Evolutionary conservation across 768 basidiomycete species (phyloP).

Genomic region (Auriscalpium vulgare): DNA sequence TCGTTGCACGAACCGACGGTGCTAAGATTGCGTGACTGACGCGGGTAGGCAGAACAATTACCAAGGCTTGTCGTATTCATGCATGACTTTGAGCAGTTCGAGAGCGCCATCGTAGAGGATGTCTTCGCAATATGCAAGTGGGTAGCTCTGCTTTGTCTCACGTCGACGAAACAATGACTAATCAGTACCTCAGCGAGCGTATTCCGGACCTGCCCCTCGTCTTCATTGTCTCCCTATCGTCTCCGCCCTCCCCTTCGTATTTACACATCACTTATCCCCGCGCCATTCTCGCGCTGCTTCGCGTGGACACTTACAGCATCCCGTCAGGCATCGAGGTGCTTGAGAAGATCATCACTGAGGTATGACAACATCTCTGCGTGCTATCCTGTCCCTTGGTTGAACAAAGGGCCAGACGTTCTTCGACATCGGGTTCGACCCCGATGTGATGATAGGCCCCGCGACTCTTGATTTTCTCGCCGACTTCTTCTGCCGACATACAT

Average conservation of each 20-base stretch:
- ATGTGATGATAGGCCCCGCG: constrained; percentile 52
- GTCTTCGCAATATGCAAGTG: constrained; percentile 68
- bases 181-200: constrained; percentile 35
- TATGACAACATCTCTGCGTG: constrained; percentile 18
- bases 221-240: constrained; percentile 55
- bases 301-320: constrained; percentile 42
- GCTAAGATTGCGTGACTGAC: too few species aligned
- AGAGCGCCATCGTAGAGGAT: constrained; percentile 54
- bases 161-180: neutral
- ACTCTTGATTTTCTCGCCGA: constrained; percentile 49
- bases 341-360: constrained; percentile 48
- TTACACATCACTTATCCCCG: constrained; percentile 54
- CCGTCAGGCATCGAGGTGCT: constrained; percentile 42
- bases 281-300: constrained; percentile 48
- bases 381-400: neutral
- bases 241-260: constrained; percentile 41
- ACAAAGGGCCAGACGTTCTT: constrained; percentile 47
- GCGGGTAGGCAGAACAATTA: constrained; percentile 8
- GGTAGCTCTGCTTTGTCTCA: neutral
- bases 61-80: constrained; percentile 49
- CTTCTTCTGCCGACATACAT: constrained; percentile 45
- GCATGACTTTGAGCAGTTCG: constrained; percentile 72
- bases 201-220: constrained; percentile 49
- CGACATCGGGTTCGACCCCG: constrained; percentile 49
- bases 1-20: too few species aligned